Base-by-base conservation (phyloP, 1,139 yeast genomes). In the Spencermartinsiella ligniputridi region DNA sequence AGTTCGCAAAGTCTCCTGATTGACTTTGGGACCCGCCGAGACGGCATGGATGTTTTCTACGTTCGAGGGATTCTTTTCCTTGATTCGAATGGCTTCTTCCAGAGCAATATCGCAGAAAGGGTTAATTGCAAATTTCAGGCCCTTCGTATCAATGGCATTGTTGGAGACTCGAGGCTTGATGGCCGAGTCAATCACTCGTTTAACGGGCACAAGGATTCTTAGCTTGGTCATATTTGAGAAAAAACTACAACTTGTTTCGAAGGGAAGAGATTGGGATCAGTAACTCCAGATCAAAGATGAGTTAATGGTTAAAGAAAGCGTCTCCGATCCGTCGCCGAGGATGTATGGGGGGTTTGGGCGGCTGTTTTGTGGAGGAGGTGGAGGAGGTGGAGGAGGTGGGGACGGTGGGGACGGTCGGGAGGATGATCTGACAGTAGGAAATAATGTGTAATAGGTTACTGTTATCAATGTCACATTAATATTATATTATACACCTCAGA, bases 31-130 rank as follows among this genome's bases (percentile, higher is more conserved):
- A 1, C 98, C 97, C 50, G 92, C 87, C 8, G 96, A 83, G 18
- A 92, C 96, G 6, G 95, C 96, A 63, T 90, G 96, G 52, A 92
- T 83, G 43, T 72, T 70, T 53, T 88, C 95, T 21, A 89, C 96
- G 40, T 78, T 66, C 11, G 46, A 35, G 16, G 40, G 30, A n/a
- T 68, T 81, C 59, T 83, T 82, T 58, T 86, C 92, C 58, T 78
- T 80, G 54, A 92, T 75, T 57, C 83, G 77, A 41, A 90, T 72
- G 2, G 97, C 95, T 66, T 92, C 98, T 68, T 92, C 98, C 35
- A 76, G 71, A 13, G 98, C 98, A 63, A 92, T 92, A 67, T 92
- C 98, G 69, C 96, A 94, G 68, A 92, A 92, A 45, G 98, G 98
- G 66, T 92, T 92, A 67, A 92, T 88, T 61, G 90, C 80, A 74